These are phyloP conservation scores for Colletotrichum euphorbiae DNA, from an alignment of 2,329 filamentous ascomycete genomes.

Conservation along the genomic window DNA sequence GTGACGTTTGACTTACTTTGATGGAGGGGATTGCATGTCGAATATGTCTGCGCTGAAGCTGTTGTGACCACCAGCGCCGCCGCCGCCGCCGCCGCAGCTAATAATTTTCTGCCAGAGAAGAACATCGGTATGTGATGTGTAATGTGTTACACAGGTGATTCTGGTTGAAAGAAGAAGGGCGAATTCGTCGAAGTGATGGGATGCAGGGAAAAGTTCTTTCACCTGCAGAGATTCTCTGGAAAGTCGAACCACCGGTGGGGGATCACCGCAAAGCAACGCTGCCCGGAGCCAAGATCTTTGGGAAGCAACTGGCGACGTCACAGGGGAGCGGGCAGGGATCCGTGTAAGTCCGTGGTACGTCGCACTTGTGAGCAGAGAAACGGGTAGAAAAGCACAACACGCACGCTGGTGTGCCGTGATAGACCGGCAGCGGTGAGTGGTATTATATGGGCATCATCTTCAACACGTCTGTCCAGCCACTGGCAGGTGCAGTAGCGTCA, in stretches of 20 bases:
- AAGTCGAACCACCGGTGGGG: slow-evolving; percentile 8
- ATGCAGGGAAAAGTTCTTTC: slow-evolving; percentile 5
- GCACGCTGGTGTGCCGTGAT: slow-evolving; percentile 14
- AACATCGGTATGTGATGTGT: slow-evolving; percentile 27
- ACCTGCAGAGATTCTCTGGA: slow-evolving; percentile 20
- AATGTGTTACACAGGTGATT: background rate
- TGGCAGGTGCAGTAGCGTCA: slow-evolving; percentile 40
- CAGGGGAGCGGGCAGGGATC: slow-evolving; percentile 31
- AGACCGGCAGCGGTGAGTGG: slow-evolving; percentile 20
- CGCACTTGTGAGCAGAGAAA: slow-evolving; percentile 14
- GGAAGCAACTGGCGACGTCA: slow-evolving; percentile 32
- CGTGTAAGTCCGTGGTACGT: slow-evolving; percentile 36
- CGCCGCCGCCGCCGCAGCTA: slow-evolving; percentile 43
- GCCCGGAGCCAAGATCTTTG: slow-evolving; percentile 8
- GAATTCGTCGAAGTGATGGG: background rate
- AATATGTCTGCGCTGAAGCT: slow-evolving; percentile 54
- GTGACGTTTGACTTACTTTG: slow-evolving; percentile 44
- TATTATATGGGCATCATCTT: slow-evolving; percentile 35
- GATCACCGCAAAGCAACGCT: too few relatives aligned
- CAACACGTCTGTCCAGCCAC: slow-evolving; percentile 31
- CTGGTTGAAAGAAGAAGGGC: background rate
- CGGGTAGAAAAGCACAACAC: slow-evolving; percentile 15
- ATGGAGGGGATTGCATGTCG: slow-evolving; percentile 53
- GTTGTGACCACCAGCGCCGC: slow-evolving; percentile 43
- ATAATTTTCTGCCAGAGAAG: slow-evolving; percentile 34